Conservation (phyloP, 352 stramenopile genomes). For the Pythium oligandrum region DNA sequence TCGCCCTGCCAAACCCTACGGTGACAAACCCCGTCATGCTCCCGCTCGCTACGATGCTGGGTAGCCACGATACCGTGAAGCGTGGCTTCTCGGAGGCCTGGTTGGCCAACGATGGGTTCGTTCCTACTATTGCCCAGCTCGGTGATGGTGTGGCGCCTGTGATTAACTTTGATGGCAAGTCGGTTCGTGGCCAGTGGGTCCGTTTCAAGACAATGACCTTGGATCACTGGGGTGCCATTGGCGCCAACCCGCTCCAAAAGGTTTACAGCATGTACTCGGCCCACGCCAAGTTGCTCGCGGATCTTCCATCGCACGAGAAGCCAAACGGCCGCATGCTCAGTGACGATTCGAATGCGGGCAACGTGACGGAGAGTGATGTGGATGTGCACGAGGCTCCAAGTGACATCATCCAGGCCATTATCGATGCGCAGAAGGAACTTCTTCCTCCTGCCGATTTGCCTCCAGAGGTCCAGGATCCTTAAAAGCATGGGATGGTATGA, state of each 20-base stretch:
- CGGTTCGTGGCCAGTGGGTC: background rate
- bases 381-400: no score
- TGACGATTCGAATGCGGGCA: no score
- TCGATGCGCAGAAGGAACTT: no score
- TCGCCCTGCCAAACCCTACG: conserved; percentile 33
- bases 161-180: conserved; percentile 8
- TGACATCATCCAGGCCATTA: no score
- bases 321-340: conserved; percentile 41
- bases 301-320: conserved; percentile 10
- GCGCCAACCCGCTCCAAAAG: background rate
- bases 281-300: conserved; percentile 4
- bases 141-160: conserved; percentile 15
- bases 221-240: conserved; percentile 14
- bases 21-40: conserved; percentile 26
- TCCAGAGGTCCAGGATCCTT: no score
- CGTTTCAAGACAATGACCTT: background rate
- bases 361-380: no score
- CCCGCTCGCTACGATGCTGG: conserved; percentile 31
- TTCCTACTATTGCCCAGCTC: conserved; percentile 18
- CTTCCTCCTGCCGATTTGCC: no score
- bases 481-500: no score
- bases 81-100: conserved; percentile 30
- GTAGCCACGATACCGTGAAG: conserved; percentile 24
- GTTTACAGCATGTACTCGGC: conserved; percentile 11
- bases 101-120: conserved; percentile 26